Conservation (phyloP, 768 basidiomycete genomes). For the Calocera cornea region DNA sequence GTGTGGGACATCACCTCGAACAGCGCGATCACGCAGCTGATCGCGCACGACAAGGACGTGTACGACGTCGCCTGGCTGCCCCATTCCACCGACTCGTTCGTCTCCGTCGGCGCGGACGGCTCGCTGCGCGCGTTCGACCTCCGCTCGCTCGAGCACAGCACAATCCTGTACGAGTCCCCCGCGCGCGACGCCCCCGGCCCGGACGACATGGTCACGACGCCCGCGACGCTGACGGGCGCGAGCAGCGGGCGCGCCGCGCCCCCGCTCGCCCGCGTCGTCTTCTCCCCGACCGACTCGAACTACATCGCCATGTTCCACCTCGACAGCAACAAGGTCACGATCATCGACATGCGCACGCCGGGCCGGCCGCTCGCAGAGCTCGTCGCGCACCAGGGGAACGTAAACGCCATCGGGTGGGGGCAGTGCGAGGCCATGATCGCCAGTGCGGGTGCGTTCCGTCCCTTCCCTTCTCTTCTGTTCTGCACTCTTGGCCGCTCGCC, state of each 20-base stretch:
- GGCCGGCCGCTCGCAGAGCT: slow-evolving; percentile 91
- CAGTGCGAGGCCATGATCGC: slow-evolving; percentile 69
- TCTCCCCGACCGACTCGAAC: slow-evolving; percentile 82
- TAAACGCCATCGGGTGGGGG: slow-evolving; percentile 88
- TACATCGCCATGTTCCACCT: slow-evolving; percentile 97
- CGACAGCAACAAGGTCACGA: slow-evolving; percentile 78
- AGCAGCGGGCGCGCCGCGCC: slow-evolving; percentile 44
- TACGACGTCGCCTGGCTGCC: slow-evolving; percentile 99
- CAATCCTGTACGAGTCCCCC: slow-evolving; percentile 78
- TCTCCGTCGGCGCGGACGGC: slow-evolving; percentile 95
- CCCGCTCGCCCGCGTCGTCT: slow-evolving; percentile 72
- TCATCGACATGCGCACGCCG: slow-evolving; percentile 93
- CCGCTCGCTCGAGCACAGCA: slow-evolving; percentile 91
- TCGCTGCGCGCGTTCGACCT: slow-evolving; percentile 93
- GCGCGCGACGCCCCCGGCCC: slow-evolving; percentile 41
- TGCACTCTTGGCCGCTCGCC: not conserved
- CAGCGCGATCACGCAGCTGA: slow-evolving; percentile 89
- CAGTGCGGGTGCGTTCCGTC: slow-evolving; percentile 55
- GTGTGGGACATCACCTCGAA: slow-evolving; percentile 96
- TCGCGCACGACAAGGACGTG: slow-evolving; percentile 91
- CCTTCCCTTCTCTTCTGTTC: slow-evolving; percentile 6
- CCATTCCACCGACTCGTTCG: slow-evolving; percentile 88
- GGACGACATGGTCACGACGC: slow-evolving; percentile 37
- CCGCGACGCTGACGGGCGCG: slow-evolving; percentile 16
- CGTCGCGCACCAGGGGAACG: slow-evolving; percentile 61